These are phyloP conservation scores for Firmiana major DNA, from an alignment of 345 rosid genomes.

Conservation along the genomic window DNA sequence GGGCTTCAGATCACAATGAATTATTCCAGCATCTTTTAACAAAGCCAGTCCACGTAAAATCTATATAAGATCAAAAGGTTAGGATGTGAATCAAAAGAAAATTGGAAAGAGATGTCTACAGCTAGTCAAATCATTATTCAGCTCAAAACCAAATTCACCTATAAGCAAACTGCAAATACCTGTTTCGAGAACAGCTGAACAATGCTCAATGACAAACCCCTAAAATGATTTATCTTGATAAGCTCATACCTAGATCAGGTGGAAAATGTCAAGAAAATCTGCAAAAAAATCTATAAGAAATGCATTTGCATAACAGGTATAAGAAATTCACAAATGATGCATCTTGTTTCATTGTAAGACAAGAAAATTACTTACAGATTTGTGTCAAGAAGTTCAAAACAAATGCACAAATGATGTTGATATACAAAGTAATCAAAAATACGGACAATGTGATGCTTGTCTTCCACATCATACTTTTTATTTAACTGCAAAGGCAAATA, in stretches of 20 bases:
- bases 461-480: conserved; percentile 95
- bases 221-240: conserved; percentile 87
- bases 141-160: conserved; percentile 11
- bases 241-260: conserved; percentile 76
- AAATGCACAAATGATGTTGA: conserved; percentile 87
- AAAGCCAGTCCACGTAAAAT: conserved; percentile 85
- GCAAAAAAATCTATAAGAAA: conserved; percentile 18
- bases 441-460: conserved; percentile 97
- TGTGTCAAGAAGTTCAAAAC: conserved; percentile 93
- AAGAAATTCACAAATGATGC: neutral
- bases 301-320: neutral
- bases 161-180: conserved; percentile 40
- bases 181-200: conserved; percentile 97
- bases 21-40: conserved; percentile 91
- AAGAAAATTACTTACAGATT: conserved; percentile 67
- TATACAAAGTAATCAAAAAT: conserved; percentile 84
- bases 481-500: conserved; percentile 59
- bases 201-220: conserved; percentile 92
- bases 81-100: neutral
- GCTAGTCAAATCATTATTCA: conserved; percentile 12
- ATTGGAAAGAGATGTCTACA: neutral
- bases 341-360: neutral
- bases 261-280: conserved; percentile 28
- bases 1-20: conserved; percentile 98
- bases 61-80: conserved; percentile 34